A percentile compares a stretch with the other conserved stretches of the same genome.
These are phyloP conservation scores for Heliamphora ciliata DNA, from an alignment of 179 eudicot genomes.

Conservation along the genomic window DNA sequence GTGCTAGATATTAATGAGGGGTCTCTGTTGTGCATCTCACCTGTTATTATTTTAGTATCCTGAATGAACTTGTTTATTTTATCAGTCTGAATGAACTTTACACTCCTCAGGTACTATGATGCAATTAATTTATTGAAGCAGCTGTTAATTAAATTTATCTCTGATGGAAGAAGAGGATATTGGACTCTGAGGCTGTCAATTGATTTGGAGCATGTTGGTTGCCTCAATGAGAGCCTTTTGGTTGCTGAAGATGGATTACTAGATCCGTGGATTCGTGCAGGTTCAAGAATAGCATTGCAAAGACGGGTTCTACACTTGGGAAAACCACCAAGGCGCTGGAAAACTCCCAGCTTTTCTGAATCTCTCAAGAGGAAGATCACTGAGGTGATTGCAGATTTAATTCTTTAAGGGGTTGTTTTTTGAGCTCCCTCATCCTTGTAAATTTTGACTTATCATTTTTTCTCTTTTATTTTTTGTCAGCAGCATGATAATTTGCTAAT, in stretches of 20 bases:
- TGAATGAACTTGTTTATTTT: conserved; percentile 9
- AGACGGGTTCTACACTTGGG: conserved; percentile 79
- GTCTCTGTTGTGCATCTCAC: not conserved
- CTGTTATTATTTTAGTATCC: not conserved
- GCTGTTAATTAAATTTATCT: conserved; percentile 40
- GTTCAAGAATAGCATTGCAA: conserved; percentile 77
- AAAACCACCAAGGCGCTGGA: conserved; percentile 97
- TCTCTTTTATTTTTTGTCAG: no score
- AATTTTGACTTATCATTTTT: not conserved
- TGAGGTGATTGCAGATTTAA: conserved; percentile 43
- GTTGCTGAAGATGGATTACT: conserved; percentile 73
- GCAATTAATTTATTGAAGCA: conserved; percentile 64
- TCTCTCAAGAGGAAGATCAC: conserved; percentile 66
- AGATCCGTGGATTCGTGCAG: conserved; percentile 93
- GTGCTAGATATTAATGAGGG: not conserved
- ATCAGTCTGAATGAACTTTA: conserved; percentile 5
- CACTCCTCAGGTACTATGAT: conserved; percentile 52
- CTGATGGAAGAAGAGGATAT: conserved; percentile 84
- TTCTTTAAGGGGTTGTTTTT: not conserved
- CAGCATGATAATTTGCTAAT: no score
- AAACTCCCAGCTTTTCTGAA: conserved; percentile 59
- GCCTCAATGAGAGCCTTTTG: conserved; percentile 64
- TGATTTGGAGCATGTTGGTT: conserved; percentile 77
- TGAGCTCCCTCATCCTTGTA: not conserved
- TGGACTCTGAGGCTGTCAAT: conserved; percentile 88